Conservation (phyloP, 306 rosid genomes). For the Arachis stenosperma region DNA sequence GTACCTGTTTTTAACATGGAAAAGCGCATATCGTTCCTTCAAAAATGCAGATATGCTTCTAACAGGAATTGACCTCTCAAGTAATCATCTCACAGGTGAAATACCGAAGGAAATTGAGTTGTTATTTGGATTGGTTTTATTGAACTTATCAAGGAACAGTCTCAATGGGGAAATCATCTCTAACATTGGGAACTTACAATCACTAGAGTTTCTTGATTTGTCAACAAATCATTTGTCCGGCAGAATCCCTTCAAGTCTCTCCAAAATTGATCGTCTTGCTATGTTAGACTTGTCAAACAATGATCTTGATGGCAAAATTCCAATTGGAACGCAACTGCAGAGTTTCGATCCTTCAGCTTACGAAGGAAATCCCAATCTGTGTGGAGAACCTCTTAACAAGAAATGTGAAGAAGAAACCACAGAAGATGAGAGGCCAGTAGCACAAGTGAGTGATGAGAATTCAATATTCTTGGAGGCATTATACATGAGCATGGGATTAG, state of each 20-base stretch:
- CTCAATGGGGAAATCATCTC: constrained; percentile 20
- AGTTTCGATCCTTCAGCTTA: constrained; percentile 4
- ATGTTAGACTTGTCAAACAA: constrained; percentile 35
- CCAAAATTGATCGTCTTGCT: background rate
- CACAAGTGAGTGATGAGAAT: background rate
- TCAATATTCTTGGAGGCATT: constrained; percentile 28
- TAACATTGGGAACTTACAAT: constrained; percentile 9
- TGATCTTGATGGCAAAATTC: constrained; percentile 23
- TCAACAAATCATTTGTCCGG: constrained; percentile 31
- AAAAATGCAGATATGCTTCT: background rate
- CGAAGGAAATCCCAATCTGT: constrained; percentile 1
- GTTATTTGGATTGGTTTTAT: constrained; percentile 2
- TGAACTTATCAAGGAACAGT: constrained; percentile 25
- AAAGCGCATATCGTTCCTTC: background rate
- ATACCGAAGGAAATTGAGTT: constrained; percentile 28
- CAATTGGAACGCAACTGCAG: constrained; percentile 28
- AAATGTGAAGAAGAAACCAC: background rate
- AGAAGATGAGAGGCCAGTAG: background rate
- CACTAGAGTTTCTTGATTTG: constrained; percentile 32
- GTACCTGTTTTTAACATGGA: constrained; percentile 13
- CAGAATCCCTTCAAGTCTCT: constrained; percentile 18
- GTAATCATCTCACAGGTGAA: constrained; percentile 21
- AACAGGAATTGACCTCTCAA: constrained; percentile 33
- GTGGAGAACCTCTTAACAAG: constrained; percentile 29
- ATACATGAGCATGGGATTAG: constrained; percentile 34